Evolutionary conservation across 2,329 filamentous ascomycete species (phyloP).

Genomic region (Fusarium phyllophilum): DNA sequence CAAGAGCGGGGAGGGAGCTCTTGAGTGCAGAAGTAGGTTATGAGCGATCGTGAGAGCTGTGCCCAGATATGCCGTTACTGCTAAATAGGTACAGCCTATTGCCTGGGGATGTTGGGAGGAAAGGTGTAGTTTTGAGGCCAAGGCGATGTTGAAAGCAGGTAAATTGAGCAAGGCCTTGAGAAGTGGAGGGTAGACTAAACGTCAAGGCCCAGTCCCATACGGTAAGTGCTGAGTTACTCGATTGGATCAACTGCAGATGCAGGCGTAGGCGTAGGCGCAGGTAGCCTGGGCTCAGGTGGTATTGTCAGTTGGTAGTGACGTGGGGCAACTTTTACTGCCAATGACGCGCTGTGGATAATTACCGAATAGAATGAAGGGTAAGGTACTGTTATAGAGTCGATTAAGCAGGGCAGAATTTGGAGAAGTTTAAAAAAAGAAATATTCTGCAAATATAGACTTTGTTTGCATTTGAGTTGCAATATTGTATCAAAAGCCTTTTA

Average conservation of each 20-base stretch:
- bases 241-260: conserved; percentile 1
- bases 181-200: not conserved
- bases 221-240: conserved; percentile 1
- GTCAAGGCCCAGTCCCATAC: not conserved
- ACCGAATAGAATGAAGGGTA: not conserved
- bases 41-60: not conserved
- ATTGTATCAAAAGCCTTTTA: not conserved
- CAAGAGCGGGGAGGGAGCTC: conserved; percentile 15
- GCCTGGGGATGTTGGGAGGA: not conserved
- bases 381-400: not conserved
- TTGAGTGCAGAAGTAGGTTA: not conserved
- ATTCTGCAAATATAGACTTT: not conserved
- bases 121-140: not conserved
- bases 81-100: not conserved
- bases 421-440: not conserved
- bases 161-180: conserved; percentile 10
- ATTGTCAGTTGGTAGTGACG: conserved; percentile 22
- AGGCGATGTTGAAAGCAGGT: conserved; percentile 3
- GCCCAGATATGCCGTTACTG: not conserved
- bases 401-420: conserved; percentile 8
- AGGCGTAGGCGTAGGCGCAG: not conserved
- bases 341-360: conserved; percentile 32
- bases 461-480: not conserved
- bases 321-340: conserved; percentile 35
- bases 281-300: conserved; percentile 6